Conservation (phyloP, 805 yeast genomes). For the Suhomyces emberorum region DNA sequence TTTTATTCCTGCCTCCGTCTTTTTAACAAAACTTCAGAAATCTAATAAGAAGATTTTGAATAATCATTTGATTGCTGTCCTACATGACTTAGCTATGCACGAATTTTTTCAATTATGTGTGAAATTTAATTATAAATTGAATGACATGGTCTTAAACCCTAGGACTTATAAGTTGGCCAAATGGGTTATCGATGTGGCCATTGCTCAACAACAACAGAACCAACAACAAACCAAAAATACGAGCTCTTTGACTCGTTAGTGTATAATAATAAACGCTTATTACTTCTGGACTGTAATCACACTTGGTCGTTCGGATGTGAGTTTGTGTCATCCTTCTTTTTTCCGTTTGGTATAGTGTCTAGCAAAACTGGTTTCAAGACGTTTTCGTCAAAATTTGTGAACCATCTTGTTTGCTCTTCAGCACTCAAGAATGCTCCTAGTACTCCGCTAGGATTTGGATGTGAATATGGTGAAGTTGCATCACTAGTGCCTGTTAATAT, state of each 20-base stretch:
- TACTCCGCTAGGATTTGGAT: constrained; percentile 24
- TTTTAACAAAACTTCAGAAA: constrained; percentile 30
- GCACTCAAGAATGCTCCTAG: constrained; percentile 44
- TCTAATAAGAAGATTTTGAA: constrained; percentile 11
- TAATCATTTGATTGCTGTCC: constrained; percentile 45
- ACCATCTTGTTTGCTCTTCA: constrained; percentile 87
- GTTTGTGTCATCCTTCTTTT: constrained; percentile 8
- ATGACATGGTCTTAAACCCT: constrained; percentile 60
- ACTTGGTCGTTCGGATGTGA: constrained; percentile 1
- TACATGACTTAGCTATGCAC: constrained; percentile 63
- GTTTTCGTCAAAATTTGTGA: constrained; percentile 88
- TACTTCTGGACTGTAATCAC: not conserved
- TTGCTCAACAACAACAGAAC: constrained; percentile 44
- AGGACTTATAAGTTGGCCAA: constrained; percentile 66
- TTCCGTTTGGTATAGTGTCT: constrained; percentile 47
- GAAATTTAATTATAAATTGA: constrained; percentile 58
- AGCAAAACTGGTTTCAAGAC: constrained; percentile 88
- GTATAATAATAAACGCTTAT: not conserved
- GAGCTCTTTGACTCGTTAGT: not conserved
- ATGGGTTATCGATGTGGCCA: constrained; percentile 66
- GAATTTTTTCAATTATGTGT: constrained; percentile 65
- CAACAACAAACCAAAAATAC: constrained; percentile 3
- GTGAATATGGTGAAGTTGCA: constrained; percentile 3
- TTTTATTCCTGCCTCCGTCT: constrained; percentile 43
- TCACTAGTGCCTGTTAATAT: constrained; percentile 17